These are phyloP conservation scores for Aspergillus felis DNA, from an alignment of 2,329 filamentous ascomycete genomes.

Conservation along the genomic window DNA sequence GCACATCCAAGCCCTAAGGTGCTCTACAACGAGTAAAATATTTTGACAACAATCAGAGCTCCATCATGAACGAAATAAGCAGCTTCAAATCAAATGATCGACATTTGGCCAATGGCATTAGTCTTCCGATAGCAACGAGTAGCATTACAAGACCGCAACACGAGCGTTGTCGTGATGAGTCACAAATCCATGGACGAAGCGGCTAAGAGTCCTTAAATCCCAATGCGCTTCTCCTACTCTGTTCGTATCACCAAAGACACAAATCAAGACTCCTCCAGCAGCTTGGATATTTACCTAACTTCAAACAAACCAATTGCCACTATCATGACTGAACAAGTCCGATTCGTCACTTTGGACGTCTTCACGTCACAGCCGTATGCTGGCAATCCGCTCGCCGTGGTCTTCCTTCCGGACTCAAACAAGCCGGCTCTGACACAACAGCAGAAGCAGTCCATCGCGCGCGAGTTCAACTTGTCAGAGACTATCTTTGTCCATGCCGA, in stretches of 20 bases:
- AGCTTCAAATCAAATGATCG: not conserved
- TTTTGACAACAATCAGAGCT: not conserved
- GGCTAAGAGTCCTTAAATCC: not conserved
- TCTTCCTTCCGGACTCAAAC: slow-evolving; percentile 38
- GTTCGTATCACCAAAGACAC: not conserved
- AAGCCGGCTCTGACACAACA: slow-evolving; percentile 39
- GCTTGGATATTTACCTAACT: not conserved
- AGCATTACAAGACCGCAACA: not conserved
- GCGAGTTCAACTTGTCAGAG: slow-evolving; percentile 58
- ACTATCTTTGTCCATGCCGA: slow-evolving; percentile 51
- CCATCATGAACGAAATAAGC: not conserved
- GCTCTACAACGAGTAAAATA: not conserved
- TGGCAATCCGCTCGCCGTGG: slow-evolving; percentile 56
- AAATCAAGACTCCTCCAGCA: not conserved
- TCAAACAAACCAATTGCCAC: not conserved
- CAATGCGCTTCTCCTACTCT: not conserved
- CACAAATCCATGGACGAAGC: not conserved
- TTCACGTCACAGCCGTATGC: slow-evolving; percentile 40
- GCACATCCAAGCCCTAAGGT: too few relatives aligned
- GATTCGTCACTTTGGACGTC: slow-evolving; percentile 40
- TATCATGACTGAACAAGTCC: slow-evolving; percentile 22
- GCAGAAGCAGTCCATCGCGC: slow-evolving; percentile 52
- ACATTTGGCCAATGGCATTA: not conserved
- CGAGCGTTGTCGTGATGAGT: not conserved
- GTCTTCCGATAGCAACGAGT: not conserved